Conservation (phyloP, 2,329 filamentous ascomycete species). For the Penicillium sclerotigenum region DNA sequence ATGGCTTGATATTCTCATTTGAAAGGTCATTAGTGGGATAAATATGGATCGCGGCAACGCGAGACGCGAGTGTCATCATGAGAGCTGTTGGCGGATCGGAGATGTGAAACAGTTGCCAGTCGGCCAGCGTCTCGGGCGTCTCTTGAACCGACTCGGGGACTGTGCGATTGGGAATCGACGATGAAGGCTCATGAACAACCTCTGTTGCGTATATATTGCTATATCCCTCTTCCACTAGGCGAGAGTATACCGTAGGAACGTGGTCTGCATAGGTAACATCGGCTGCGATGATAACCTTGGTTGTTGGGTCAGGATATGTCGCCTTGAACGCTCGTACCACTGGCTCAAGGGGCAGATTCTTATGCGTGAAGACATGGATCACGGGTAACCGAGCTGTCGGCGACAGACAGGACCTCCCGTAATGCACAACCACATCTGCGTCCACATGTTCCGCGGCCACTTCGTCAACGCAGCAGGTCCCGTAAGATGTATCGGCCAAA, state of each 20-base stretch:
- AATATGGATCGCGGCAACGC: conserved; percentile 74
- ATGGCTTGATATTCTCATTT: conserved; percentile 33
- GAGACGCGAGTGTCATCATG: conserved; percentile 80
- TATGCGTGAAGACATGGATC: conserved; percentile 82
- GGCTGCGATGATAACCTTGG: conserved; percentile 76
- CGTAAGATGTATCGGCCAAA: conserved; percentile 92
- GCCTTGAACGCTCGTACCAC: conserved; percentile 61
- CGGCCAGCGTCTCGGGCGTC: conserved; percentile 51
- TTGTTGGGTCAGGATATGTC: conserved; percentile 62
- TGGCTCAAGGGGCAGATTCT: conserved; percentile 61
- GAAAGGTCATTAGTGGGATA: conserved; percentile 58
- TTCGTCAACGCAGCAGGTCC: conserved; percentile 95
- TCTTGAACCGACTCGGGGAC: conserved; percentile 54
- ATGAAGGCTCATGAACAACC: conserved; percentile 74
- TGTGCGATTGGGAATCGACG: conserved; percentile 78
- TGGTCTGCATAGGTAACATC: conserved; percentile 85
- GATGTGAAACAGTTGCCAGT: conserved; percentile 80
- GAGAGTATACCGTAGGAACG: conserved; percentile 56
- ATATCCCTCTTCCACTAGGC: conserved; percentile 65
- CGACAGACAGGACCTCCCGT: conserved; percentile 86
- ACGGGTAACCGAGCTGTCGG: conserved; percentile 84
- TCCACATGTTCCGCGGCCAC: conserved; percentile 90
- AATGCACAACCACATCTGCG: conserved; percentile 90
- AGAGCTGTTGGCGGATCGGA: conserved; percentile 76
- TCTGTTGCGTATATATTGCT: conserved; percentile 64